Base-by-base conservation (phyloP, 345 rosid species). In the Firmiana major region DNA sequence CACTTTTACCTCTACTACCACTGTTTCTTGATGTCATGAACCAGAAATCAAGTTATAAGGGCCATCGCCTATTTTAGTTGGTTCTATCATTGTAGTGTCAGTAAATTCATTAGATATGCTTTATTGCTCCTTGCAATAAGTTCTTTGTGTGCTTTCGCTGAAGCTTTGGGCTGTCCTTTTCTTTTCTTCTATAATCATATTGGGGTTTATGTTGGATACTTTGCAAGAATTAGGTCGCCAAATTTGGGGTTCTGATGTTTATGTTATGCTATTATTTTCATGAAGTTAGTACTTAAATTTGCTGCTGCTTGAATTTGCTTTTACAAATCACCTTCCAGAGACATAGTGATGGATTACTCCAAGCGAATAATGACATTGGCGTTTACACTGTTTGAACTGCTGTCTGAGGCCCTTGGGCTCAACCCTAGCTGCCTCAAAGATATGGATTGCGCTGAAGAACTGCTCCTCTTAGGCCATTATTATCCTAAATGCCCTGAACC, bases 401-500 rank as follows among this genome's bases (percentile, higher is more conserved):
- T 87, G 16, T 83, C 88, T 0, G 86, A 86, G 80, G 84, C 88
- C 63, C 80, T 88, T 31, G 87, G 91, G 7, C 71, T 85, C 4
- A 78, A 69, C 12, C 63, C 83, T 2, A 75, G 79, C 66, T 69
- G 6, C 16, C 80, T 88, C 21, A 79, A 82, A 72, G 81, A 73
- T 9, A 21, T 74, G 76, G 86, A 34, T 28, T 73, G 82, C 64
- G 65, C 79, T 9, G 79, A 88, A 68, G 77, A 72, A 51, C 22
- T 81, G 51, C 69, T 22, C 22, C 21, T 83, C 51, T 21, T 79
- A 9, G 77, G 87, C 7, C 87, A 88, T 54, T 87, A 88, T 40
- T 84, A 82, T 75, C 89, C 86, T 15, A 58, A 81, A 0, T 89
- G 90, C 42, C 92, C 92, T n/a, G 76, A 81, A 79, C 90, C 88